Evolutionary conservation across 352 stramenopile genomes (phyloP), one percentile per base, ranked within the genome.

Genomic region (Phytopythium sindhum): DNA sequence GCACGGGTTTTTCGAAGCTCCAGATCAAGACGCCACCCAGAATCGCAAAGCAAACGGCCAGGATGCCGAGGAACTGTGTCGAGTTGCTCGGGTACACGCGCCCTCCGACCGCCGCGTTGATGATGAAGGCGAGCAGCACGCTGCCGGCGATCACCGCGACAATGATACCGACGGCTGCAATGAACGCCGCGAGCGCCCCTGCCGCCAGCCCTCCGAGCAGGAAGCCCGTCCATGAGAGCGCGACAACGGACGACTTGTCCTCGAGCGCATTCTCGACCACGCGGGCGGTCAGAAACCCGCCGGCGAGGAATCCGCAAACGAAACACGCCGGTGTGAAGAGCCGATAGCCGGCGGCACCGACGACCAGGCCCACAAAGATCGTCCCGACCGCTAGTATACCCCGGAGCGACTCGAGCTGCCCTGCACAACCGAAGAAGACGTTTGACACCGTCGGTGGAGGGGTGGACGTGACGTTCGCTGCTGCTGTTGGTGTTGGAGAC

Each of bases 151-250:
- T 70, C 23, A 78, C 77, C 14, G 74, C 69, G 10, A 79, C 57
- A 51, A 84, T 77, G 57, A 86, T 77, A 31, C 77, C 75, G 8
- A 70, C 60, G 5, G 51, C 60, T 50, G 78, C 80, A 21, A 84
- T 58, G 28, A 68, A 68, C 54, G 82, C 70, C 58, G 68, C 68
- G 52, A 82, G 63, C 5, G 67, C 39, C 3, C 67, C 79, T 15
- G 72, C 50, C 0, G 84, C 6, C n/a, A 88, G 51, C 1, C 79
- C 79, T 33, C 72, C 68, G 17, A 74, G 53, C 63, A 79, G 67
- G 73, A 89, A 89, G 44, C 66, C 66, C 41, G 84, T 74, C 80
- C 80, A 89, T 8, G 76, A 81, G 39, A 74, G 67, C 4, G 70
- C 72, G 33, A 70, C 60, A 12, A 84, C 29, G 39, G 67, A 81